Evolutionary conservation across 768 basidiomycete species (phyloP), one percentile per base, ranked within the genome.

Genomic region (Termitomyces titanicus): DNA sequence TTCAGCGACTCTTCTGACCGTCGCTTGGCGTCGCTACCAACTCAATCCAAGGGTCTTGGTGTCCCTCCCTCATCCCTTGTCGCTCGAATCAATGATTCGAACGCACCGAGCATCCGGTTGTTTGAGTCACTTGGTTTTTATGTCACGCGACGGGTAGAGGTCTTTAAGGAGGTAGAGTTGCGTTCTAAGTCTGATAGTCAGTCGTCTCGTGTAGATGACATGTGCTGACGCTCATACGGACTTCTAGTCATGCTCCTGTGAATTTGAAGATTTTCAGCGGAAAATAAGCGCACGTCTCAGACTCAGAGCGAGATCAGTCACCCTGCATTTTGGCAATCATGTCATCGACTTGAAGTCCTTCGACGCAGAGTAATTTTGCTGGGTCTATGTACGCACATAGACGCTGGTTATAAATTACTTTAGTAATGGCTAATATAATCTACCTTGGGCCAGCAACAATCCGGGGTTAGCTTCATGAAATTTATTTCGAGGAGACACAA

Each of bases 121-220:
- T 97, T 97, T 63, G 71, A 80, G 62, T 81, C 80, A 58, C 79
- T 97, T 0, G 93, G 91, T 0, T 97, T 97, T 63, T 66, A 64
- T 17, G 71, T 88, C 34, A 83, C 81, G 10, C 89, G 88, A 64
- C 70, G 73, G 11, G 84, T 87, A 15, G 79, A 84, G 47, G 86
- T 91, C 10, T 98, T 94, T 61, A 74, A 80, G 34, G 92, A 98
- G 70, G 80, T 92, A 15, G 94, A 96, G 72, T 80, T 97, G 83
- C 80, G 88, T 25, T 80, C 71, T 69, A 38, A 45, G 46, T 37
- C 13, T 31, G 18, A 47, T 37, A 11, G 15, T 20, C 13, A 18
- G 11, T 29, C 18, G 3, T 20, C 34, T 29, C 2, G 9, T 45
- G 15, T 35, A 3, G 13, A n/a, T n/a, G 11, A 9, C 17, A 33